Evolutionary conservation across 768 basidiomycete species (phyloP), one percentile per base, ranked within the genome.

Genomic region (Podaxis sp.): DNA sequence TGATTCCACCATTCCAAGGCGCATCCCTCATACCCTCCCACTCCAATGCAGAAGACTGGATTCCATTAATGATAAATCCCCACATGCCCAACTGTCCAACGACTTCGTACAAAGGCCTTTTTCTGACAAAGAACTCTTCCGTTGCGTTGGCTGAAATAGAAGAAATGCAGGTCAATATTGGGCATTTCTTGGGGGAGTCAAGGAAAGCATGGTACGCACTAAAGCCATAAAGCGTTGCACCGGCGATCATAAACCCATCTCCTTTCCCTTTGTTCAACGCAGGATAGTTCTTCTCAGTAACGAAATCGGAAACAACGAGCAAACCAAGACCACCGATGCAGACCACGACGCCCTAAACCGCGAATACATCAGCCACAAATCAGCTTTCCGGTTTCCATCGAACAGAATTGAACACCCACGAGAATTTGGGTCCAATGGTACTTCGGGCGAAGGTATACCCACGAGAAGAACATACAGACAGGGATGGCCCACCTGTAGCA

Each of bases 51-150:
- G 91, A 84, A 1, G 90, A 87, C 73, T 95, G 92, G 53, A 89
- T 83, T 4, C 89, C 88, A 68, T 88, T 91, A 72, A 94, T 87
- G 54, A 95, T 71, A 60, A 86, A 84, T 30, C 93, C 93, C 82
- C 85, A 95, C 83, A 95, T 86, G 6, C 93, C 93, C 53, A 95
- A 74, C 72, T 92, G 91, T 11, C 93, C 93, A 17, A 95, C 87
- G 61, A 95, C 91, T 77, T 95, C 93, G 68, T 93, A 95, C 44
- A 95, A 76, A 4, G 93, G 93, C 12, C 86, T 80, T 67, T 76
- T 84, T 63, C 93, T 83, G 33, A 95, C 93, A 63, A 95, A 85
- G 73, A 90, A 91, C 70, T 95, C 93, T 72, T 95, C 93, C 0
- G 91, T 92, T 30, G 93, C 91, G 66, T 95, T 95, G 24, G 90